Base-by-base conservation (phyloP, 2,329 filamentous ascomycete genomes). In the Fusarium sterilihyphosum region DNA sequence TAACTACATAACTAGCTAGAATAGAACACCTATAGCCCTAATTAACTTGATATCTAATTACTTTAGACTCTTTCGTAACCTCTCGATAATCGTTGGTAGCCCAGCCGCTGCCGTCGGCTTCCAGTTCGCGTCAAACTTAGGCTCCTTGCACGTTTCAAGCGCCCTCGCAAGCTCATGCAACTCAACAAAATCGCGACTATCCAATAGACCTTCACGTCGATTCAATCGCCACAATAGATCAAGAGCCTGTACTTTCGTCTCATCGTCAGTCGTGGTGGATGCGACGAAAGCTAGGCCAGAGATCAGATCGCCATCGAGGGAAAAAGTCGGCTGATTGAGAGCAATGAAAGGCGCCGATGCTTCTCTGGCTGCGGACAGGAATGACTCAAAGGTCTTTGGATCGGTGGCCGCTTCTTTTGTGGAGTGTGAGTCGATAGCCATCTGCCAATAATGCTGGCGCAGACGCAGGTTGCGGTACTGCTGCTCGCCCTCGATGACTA, bases 1-100 rank as follows among this genome's bases (percentile, higher is more conserved):
- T n/a, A 17, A 10, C 35, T 1, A 10, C 16, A 37, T 17, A 5
- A 17, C 17, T 37, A 1, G 35, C 3, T 18, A 37, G 17, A 37
- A 37, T 37, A 18, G 16, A 9, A 16, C 35, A 8, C 5, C 35
- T 37, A 0, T 18, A 5, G 8, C 35, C 0, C 0, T 9, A 5
- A 17, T 18, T 24, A 26, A 20, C 2, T 26, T 0, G 12, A 20
- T 16, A 5, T 3, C 5, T 10, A 13, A 47, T 9, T 29, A n/a
- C 7, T 41, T 22, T 4, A 63, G 14, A 4, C 22, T 33, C 0
- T 47, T n/a, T 4, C 22, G 6, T 1, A 59, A 12, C 13, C 41
- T 33, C 14, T 63, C 22, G 17, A 58, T 47, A 31, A 59, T 63
- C 4, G 22, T 26, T 0, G 41, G 41, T 26, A 58, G 7, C 6